Conservation (phyloP, 768 basidiomycete species). For the Brasilioporus rufonigricans region DNA sequence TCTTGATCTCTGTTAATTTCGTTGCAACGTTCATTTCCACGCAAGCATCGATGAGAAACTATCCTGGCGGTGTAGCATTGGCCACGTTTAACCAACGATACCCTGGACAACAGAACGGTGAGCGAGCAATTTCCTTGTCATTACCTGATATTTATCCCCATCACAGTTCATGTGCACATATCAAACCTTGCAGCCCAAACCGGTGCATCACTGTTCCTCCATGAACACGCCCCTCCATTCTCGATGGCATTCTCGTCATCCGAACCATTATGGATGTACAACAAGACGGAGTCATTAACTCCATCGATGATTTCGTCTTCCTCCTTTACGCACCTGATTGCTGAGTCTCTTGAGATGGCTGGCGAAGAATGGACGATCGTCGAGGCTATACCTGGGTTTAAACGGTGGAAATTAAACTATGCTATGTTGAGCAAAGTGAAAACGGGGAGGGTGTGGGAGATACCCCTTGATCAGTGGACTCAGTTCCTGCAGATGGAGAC, state of each 20-base stretch:
- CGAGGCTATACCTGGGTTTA: conserved; percentile 45
- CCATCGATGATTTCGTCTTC: conserved; percentile 39
- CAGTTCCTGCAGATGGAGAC: conserved; percentile 37
- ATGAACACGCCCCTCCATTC: conserved; percentile 58
- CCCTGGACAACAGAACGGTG: conserved; percentile 32
- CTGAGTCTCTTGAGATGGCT: conserved; percentile 39
- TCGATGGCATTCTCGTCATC: conserved; percentile 10
- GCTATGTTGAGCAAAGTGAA: conserved; percentile 17
- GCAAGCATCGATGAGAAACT: conserved; percentile 67
- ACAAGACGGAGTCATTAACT: conserved; percentile 74
- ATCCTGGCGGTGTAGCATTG: conserved; percentile 85
- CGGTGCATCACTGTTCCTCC: conserved; percentile 86
- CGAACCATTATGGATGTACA: conserved; percentile 57
- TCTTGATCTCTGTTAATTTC: conserved; percentile 53
- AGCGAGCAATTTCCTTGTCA: neutral
- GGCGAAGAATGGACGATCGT: conserved; percentile 42
- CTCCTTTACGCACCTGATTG: conserved; percentile 62
- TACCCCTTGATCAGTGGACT: conserved; percentile 23
- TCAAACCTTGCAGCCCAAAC: conserved; percentile 86
- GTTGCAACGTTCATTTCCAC: conserved; percentile 51
- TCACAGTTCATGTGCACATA: conserved; percentile 68
- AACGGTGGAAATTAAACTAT: conserved; percentile 33
- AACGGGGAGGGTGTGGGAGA: conserved; percentile 20
- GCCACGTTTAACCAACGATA: conserved; percentile 55
- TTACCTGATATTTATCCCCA: neutral